Evolutionary conservation across 2,329 filamentous ascomycete genomes (phyloP), one percentile per base, ranked within the genome.

Genomic region (Penicillium glabrum): DNA sequence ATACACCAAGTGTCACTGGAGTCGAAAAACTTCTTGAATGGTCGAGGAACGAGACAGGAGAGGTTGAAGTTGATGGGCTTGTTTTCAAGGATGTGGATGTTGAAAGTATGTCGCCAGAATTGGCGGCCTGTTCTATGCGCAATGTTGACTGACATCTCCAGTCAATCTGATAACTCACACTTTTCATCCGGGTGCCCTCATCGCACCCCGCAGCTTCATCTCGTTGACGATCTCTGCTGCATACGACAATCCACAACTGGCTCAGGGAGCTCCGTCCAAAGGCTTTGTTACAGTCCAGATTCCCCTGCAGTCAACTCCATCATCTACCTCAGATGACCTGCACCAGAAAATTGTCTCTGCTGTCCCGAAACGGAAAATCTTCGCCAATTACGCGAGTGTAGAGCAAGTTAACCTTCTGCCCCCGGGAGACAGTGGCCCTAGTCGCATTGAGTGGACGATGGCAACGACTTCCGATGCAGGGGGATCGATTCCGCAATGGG

Each of bases 161-260:
- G 72, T 74, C 8, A 73, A 69, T 35, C 37, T 73, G 19, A 73
- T 75, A 58, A 73, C 69, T 8, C 73, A 75, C 56, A 71, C 69
- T 10, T 74, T 75, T 62, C 65, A 70, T 23, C 73, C 73, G 5
- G 57, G 53, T 7, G 54, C 54, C 10, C 55, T 75, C 11, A 72
- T 75, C 19, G 60, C 67, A 5, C 71, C 71, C 2, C 70, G 72
- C 26, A 66, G 63, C 8, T 75, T 75, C 56, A 65, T 73, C 39
- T 67, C 64, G 10, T 62, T 73, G 1, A 63, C 69, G 26, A 67
- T 75, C 46, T 72, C 68, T 48, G 67, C 72, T 14, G 56, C 63
- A 23, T 60, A 60, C 49, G 39, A 26, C 10, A 23, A 10, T 16
- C 9, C 27, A 13, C 5, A 35, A 27, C 21, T 3, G n/a, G 11